phyloP scores from a whole-genome alignment of 164 flowering plant species.

The Kalanchoe fedtschenkoi region DNA sequence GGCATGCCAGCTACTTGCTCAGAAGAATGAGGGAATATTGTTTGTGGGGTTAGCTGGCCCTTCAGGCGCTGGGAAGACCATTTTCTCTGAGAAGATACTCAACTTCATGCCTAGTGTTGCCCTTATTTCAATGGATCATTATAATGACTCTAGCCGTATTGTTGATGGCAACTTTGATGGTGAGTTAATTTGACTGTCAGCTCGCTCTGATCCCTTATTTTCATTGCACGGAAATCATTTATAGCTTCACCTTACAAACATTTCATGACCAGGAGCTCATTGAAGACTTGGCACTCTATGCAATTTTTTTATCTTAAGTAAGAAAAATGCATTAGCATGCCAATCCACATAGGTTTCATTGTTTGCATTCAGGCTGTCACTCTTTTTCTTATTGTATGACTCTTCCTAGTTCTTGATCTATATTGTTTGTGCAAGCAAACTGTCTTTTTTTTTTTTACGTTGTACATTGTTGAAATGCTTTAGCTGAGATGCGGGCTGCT shows the following conservation, averaged over 20 bases:
- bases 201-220: no score
- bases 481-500: neutral
- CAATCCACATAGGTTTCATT: no score
- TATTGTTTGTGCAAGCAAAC: neutral
- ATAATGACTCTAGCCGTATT: conserved; percentile 83
- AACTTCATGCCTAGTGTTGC: conserved; percentile 88
- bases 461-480: neutral
- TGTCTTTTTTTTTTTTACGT: neutral
- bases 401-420: neutral
- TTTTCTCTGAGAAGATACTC: conserved; percentile 81
- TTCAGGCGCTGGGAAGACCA: conserved; percentile 96
- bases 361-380: no score
- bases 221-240: no score
- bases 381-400: no score
- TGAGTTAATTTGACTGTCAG: conserved; percentile 20
- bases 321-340: no score
- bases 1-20: conserved; percentile 81
- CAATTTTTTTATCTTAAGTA: no score
- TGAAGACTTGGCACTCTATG: no score
- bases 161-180: conserved; percentile 98
- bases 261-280: no score
- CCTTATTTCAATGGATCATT: conserved; percentile 91
- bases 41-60: conserved; percentile 91
- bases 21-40: conserved; percentile 78
- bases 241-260: no score